Conservation (phyloP, 1,284 basidiomycete species). For the Naganishia liquefaciens region DNA sequence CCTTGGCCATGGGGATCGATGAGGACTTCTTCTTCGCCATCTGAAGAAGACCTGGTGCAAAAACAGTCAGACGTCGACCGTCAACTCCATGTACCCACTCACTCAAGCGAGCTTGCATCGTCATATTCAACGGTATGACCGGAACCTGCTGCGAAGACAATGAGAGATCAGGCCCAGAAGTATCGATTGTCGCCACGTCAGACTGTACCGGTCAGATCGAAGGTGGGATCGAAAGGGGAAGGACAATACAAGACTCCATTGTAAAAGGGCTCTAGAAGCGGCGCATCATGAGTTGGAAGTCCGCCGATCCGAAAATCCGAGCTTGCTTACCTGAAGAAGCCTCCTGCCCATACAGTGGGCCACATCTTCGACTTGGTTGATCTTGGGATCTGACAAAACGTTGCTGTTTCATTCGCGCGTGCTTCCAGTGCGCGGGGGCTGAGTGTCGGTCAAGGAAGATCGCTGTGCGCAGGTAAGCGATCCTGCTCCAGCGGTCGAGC, state of each 20-base stretch:
- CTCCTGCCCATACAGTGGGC: conserved; percentile 17
- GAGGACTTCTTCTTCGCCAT: not conserved
- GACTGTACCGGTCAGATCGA: not conserved
- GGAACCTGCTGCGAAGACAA: too few species aligned
- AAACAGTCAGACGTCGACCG: too few species aligned
- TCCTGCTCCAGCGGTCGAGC: not conserved
- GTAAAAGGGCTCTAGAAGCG: conserved; percentile 14
- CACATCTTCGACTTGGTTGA: conserved; percentile 7
- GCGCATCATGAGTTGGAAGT: not conserved
- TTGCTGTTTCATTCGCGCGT: conserved; percentile 18
- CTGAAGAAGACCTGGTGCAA: not conserved
- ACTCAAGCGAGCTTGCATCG: not conserved
- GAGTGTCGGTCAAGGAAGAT: conserved; percentile 18
- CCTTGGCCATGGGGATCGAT: not conserved
- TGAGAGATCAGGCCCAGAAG: not conserved
- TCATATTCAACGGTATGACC: not conserved
- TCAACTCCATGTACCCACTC: too few species aligned
- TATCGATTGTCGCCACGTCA: not conserved
- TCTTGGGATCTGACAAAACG: conserved; percentile 15
- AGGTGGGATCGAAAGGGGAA: conserved; percentile 9
- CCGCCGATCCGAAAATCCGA: too few species aligned
- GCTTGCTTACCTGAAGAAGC: conserved; percentile 7
- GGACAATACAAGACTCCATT: conserved; percentile 21
- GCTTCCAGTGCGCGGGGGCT: conserved; percentile 15
- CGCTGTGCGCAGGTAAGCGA: conserved; percentile 5